Percentiles rank a stretch among this genome's conserved stretches.
These are phyloP conservation scores for Myriosclerotinia duriaeana DNA, from an alignment of 2,329 filamentous ascomycete genomes.

Conservation along the genomic window DNA sequence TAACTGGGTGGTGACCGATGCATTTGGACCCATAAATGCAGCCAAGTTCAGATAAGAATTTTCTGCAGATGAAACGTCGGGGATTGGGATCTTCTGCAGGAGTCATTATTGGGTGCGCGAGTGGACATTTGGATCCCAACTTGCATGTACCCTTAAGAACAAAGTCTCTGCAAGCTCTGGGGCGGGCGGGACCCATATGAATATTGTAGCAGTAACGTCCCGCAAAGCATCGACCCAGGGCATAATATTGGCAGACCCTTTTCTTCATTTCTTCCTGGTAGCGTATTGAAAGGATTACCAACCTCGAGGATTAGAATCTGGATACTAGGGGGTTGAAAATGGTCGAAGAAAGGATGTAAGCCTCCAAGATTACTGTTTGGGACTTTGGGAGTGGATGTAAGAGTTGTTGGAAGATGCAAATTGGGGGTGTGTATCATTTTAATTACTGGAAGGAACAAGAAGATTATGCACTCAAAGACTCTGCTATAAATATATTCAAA, in stretches of 20 bases:
- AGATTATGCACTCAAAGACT: not conserved
- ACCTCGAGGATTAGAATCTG: not conserved
- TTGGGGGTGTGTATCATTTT: not conserved
- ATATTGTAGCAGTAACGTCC: not conserved
- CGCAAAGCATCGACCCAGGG: not conserved
- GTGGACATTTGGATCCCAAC: not conserved
- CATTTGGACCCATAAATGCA: not conserved
- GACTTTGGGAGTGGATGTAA: not conserved
- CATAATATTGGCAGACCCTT: not conserved
- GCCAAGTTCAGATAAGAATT: not conserved
- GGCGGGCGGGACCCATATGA: not conserved
- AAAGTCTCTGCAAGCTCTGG: not conserved
- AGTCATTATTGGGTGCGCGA: not conserved
- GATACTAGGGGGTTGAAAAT: too few relatives aligned
- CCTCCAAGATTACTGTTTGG: not conserved
- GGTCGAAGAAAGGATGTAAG: not conserved
- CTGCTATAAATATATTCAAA: not conserved
- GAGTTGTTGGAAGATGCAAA: not conserved
- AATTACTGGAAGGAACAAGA: too few relatives aligned
- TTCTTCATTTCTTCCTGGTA: not conserved
- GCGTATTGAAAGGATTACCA: too few relatives aligned
- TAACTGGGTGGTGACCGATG: not conserved
- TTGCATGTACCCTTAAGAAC: not conserved
- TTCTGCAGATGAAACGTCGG: not conserved
- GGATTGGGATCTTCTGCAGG: not conserved